Evolutionary conservation across 176 grass and related monocot species (phyloP).

Genomic region (Aegilops speltoides): DNA sequence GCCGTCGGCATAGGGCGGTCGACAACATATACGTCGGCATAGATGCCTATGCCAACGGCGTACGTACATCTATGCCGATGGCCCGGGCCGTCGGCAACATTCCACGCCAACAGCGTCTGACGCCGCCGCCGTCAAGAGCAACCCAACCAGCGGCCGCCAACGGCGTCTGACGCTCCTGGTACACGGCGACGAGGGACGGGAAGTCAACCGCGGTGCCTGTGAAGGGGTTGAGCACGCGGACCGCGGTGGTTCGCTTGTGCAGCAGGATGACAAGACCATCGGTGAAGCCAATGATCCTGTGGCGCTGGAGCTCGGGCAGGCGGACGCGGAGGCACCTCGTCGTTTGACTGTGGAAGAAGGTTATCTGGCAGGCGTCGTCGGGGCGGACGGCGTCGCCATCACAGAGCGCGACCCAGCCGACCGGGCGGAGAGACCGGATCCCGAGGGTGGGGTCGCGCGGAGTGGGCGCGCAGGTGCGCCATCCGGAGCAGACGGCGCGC

Average conservation of each 20-base stretch:
- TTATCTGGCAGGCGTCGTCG: neutral
- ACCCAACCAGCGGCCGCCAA: too few species aligned
- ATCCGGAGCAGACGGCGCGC: neutral
- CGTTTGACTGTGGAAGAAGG: neutral
- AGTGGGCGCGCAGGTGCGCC: neutral
- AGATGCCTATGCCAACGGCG: too few species aligned
- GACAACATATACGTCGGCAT: too few species aligned
- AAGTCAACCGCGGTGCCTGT: neutral
- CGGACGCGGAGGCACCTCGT: neutral
- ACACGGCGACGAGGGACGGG: neutral
- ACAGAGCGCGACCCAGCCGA: neutral
- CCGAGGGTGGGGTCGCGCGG: neutral
- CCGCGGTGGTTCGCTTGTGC: neutral
- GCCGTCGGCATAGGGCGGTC: too few species aligned
- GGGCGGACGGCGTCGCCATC: neutral
- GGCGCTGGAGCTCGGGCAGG: neutral
- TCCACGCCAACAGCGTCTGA: too few species aligned
- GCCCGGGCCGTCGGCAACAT: too few species aligned
- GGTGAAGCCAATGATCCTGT: neutral
- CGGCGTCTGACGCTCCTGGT: too few species aligned
- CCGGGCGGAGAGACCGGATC: neutral
- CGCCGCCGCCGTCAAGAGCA: too few species aligned
- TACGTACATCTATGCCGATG: too few species aligned
- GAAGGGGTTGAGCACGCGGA: constrained; percentile 24
- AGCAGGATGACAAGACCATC: neutral